phyloP scores from a whole-genome alignment of 441 rosid species.

The Populus hybrid region DNA sequence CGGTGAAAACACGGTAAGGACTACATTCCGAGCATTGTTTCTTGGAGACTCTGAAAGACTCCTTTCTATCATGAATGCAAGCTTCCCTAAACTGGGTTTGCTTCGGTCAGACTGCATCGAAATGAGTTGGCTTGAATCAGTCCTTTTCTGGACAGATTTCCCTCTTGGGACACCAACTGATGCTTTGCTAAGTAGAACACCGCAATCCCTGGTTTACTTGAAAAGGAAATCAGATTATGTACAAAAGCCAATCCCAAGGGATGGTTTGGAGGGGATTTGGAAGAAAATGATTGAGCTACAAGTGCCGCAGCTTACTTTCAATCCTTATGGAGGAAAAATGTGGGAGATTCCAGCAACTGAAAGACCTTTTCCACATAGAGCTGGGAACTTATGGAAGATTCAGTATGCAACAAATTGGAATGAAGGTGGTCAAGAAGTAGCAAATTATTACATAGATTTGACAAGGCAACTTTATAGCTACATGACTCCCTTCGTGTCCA shows the following conservation, averaged over 20 bases:
- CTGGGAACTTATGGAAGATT: constrained; percentile 50
- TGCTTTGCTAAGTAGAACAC: constrained; percentile 41
- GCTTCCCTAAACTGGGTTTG: constrained; percentile 49
- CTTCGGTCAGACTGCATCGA: constrained; percentile 33
- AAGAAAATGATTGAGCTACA: constrained; percentile 40
- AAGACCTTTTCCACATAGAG: constrained; percentile 54
- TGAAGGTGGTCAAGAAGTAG: constrained; percentile 28
- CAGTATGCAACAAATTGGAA: constrained; percentile 53
- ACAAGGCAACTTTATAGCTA: constrained; percentile 37
- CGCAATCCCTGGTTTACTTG: constrained; percentile 30
- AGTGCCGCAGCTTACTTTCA: constrained; percentile 25
- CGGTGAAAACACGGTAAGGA: constrained; percentile 27
- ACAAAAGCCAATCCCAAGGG: constrained; percentile 31
- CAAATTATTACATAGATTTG: constrained; percentile 25
- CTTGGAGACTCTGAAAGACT: constrained; percentile 37
- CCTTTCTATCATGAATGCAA: constrained; percentile 26
- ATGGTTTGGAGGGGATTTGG: constrained; percentile 45
- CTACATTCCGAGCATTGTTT: constrained; percentile 35
- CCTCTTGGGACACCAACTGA: constrained; percentile 31
- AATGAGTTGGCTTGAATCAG: constrained; percentile 54
- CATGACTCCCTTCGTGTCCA: constrained; percentile 56
- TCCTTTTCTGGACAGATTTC: constrained; percentile 37
- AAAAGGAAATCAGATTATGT: constrained; percentile 64
- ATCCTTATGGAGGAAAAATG: constrained; percentile 64
- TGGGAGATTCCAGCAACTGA: constrained; percentile 31